Evolutionary conservation across 140 eudicot genomes (phyloP).

Genomic region (Erigeron philadelphicus): DNA sequence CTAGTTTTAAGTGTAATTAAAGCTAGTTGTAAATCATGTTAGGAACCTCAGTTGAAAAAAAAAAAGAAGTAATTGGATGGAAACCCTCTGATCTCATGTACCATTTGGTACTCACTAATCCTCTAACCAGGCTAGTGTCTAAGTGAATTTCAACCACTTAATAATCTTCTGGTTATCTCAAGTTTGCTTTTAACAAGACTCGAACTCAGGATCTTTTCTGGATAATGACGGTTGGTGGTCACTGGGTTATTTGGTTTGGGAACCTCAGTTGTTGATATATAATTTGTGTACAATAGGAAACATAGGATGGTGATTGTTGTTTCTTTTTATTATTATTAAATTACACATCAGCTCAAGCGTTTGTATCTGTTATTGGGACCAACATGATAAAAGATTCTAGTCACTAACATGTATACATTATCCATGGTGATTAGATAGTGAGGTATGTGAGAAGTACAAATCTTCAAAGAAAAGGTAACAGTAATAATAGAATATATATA

Average conservation of each 20-base stretch:
- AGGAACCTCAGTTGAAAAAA: slow-evolving; percentile 8
- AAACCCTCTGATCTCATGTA: no score
- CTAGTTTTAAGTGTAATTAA: slow-evolving; percentile 13
- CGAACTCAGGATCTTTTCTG: no score
- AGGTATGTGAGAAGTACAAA: background rate
- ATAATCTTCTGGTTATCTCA: no score
- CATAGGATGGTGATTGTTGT: slow-evolving; percentile 1
- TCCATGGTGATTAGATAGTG: background rate
- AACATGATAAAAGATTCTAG: background rate
- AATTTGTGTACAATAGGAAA: slow-evolving; percentile 10
- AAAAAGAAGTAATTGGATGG: no score
- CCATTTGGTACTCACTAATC: no score
- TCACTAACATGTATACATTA: background rate
- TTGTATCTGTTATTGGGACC: background rate
- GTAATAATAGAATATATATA: no score
- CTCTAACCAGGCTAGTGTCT: no score
- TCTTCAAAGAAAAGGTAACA: background rate
- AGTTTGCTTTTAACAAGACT: no score
- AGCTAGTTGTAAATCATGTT: background rate
- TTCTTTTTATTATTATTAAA: background rate
- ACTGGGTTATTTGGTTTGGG: no score
- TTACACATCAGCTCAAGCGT: background rate
- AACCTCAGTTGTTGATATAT: slow-evolving; percentile 9
- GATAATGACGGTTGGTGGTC: no score
- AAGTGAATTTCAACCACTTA: no score